Evolutionary conservation across 1,284 basidiomycete genomes (phyloP), one percentile per base, ranked within the genome.

Genomic region (Polyporus tsugae): DNA sequence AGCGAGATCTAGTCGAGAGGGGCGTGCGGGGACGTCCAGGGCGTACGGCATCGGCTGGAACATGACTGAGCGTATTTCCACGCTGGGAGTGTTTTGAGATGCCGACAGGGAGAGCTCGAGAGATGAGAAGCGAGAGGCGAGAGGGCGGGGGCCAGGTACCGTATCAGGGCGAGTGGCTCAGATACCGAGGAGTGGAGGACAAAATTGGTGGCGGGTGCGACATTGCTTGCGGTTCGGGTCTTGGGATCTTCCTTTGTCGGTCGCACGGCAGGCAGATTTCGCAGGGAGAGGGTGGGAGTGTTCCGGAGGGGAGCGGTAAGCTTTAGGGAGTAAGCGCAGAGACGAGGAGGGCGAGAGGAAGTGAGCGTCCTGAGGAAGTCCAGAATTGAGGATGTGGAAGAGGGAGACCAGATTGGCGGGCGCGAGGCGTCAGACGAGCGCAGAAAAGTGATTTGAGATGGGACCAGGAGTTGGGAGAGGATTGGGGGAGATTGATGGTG

Each of bases 231-330:
- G 42, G 60, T 13, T 46, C 60, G 39, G 58, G 39, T 41, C 38
- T 41, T 36, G 42, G 25, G 10, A 41, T 44, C 25, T 11, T 6
- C 60, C 29, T 22, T 35, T 3, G 22, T 13, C 36, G 57, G 29
- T 59, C 57, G 57, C 38, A 38, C 38, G 22, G 58, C 58, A 39
- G 33, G 52, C 46, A 49, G 29, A 55, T 17, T 55, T 55, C 52
- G 52, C 29, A 35, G 52, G 38, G 36, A 22, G 13, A 36, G 17
- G 35, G 53, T 55, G 57, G 22, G 58, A 39, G n/a, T 6, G 36
- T 41, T 33, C 11, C 65, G 65, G 65, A 29, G 22, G 55, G 58
- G 36, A 33, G 65, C 65, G 65, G 65, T 63, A 66, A 63, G 65
- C 61, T 66, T 66, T 66, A 66, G 61, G 58, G 36, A 63, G 61